Evolutionary conservation across 1,139 yeast genomes (phyloP).

Genomic region (Meyerozyma athensensis): DNA sequence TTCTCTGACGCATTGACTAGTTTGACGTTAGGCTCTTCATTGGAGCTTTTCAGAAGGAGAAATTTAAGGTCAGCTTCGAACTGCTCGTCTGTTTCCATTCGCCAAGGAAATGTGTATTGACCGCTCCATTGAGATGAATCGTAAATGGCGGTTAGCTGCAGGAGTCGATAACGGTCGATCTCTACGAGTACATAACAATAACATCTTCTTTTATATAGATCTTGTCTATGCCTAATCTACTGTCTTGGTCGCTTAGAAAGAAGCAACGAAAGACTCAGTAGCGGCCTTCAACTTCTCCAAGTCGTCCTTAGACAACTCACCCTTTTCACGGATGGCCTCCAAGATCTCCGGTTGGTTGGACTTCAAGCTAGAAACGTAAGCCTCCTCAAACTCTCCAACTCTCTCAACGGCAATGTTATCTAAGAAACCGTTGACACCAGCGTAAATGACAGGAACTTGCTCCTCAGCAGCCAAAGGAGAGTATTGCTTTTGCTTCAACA

Average conservation of each 20-base stretch:
- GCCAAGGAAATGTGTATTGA: not conserved
- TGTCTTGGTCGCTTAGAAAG: constrained; percentile 46
- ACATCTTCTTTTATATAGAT: constrained; percentile 4
- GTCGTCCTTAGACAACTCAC: constrained; percentile 85
- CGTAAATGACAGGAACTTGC: constrained; percentile 97
- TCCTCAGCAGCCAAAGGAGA: constrained; percentile 97
- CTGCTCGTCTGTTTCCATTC: constrained; percentile 1
- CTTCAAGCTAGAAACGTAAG: constrained; percentile 88
- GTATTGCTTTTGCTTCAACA: constrained; percentile 97
- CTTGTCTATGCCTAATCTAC: constrained; percentile 3
- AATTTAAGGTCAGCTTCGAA: constrained; percentile 3
- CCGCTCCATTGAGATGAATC: too few relatives aligned
- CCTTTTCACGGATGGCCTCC: constrained; percentile 79
- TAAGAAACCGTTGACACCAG: constrained; percentile 99
- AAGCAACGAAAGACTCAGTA: constrained; percentile 87
- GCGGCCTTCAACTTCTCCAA: constrained; percentile 85
- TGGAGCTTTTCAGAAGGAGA: constrained; percentile 1
- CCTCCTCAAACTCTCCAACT: constrained; percentile 87
- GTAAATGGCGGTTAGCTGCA: too few relatives aligned
- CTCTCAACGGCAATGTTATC: constrained; percentile 82
- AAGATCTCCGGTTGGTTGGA: constrained; percentile 83
- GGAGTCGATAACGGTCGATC: not conserved
- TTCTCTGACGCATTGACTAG: not conserved
- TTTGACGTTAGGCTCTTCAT: not conserved
- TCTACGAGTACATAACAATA: not conserved